Conservation (phyloP, 2,329 filamentous ascomycete genomes). For the Penicillium sp. region DNA sequence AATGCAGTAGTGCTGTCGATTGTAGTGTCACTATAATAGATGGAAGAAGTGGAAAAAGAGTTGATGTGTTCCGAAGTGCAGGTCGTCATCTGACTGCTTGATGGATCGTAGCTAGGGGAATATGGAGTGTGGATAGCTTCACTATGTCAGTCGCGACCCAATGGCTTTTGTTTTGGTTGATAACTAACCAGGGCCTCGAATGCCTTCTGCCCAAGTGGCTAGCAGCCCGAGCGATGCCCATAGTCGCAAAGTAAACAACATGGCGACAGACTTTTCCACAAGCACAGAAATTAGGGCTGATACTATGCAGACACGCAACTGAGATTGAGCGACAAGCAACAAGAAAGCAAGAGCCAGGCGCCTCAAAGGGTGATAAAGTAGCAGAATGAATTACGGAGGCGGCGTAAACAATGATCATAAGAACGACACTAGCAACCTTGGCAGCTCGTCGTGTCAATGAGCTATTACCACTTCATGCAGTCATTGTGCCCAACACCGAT, state of each 20-base stretch:
- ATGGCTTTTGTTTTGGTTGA: neutral
- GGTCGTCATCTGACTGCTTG: neutral
- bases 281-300: neutral
- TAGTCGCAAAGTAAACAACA: neutral
- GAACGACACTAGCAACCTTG: neutral
- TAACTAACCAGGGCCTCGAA: neutral
- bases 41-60: neutral
- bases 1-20: neutral
- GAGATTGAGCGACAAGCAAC: neutral
- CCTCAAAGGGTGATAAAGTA: neutral
- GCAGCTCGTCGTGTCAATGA: neutral
- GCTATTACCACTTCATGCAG: neutral
- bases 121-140: conserved; percentile 7
- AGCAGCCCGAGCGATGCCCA: neutral
- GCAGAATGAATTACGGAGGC: neutral
- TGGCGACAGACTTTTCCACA: neutral
- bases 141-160: neutral
- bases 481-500: neutral
- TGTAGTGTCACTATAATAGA: neutral
- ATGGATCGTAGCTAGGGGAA: conserved; percentile 1
- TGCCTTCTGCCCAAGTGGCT: neutral
- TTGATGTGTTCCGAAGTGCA: conserved; percentile 3
- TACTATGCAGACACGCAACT: neutral
- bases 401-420: neutral
- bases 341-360: neutral